These are phyloP conservation scores for Fusarium veterinarium DNA, from an alignment of 2,329 filamentous ascomycete genomes.

Conservation along the genomic window DNA sequence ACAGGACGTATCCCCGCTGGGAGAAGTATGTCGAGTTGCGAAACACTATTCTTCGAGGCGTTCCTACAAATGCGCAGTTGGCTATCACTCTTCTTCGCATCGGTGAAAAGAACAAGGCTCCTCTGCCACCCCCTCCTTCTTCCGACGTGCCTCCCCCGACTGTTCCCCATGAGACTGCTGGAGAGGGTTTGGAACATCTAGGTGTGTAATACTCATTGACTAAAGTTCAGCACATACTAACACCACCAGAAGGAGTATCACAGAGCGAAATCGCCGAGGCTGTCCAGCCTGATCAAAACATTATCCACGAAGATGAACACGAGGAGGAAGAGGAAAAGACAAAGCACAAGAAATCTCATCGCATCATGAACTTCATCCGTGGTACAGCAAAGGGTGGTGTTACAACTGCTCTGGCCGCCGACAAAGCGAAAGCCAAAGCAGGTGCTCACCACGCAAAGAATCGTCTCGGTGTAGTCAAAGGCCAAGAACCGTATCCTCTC, in stretches of 20 bases:
- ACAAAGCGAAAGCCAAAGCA: conserved; percentile 75
- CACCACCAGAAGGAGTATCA: conserved; percentile 58
- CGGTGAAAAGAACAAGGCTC: conserved; percentile 83
- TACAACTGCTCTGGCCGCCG: conserved; percentile 77
- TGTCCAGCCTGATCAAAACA: conserved; percentile 58
- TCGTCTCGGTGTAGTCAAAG: conserved; percentile 74
- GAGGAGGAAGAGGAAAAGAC: conserved; percentile 61
- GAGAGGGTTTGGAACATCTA: conserved; percentile 50
- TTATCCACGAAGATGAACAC: conserved; percentile 51
- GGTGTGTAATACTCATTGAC: conserved; percentile 43
- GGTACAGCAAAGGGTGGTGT: conserved; percentile 76
- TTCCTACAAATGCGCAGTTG: conserved; percentile 88
- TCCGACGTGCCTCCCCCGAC: conserved; percentile 51
- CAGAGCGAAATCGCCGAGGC: conserved; percentile 74
- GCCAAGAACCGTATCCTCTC: conserved; percentile 53
- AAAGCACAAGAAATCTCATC: conserved; percentile 55
- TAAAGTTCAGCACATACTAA: conserved; percentile 21
- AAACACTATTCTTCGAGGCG: conserved; percentile 81
- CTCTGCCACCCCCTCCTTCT: conserved; percentile 70
- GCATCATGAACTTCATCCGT: conserved; percentile 73
- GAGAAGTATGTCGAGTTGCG: conserved; percentile 78
- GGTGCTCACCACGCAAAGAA: conserved; percentile 71
- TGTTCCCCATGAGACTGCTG: conserved; percentile 58
- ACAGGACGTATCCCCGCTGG: conserved; percentile 76
- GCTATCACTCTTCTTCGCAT: conserved; percentile 83